Evolutionary conservation across 805 yeast genomes (phyloP).

Genomic region (Candida wancherniae): DNA sequence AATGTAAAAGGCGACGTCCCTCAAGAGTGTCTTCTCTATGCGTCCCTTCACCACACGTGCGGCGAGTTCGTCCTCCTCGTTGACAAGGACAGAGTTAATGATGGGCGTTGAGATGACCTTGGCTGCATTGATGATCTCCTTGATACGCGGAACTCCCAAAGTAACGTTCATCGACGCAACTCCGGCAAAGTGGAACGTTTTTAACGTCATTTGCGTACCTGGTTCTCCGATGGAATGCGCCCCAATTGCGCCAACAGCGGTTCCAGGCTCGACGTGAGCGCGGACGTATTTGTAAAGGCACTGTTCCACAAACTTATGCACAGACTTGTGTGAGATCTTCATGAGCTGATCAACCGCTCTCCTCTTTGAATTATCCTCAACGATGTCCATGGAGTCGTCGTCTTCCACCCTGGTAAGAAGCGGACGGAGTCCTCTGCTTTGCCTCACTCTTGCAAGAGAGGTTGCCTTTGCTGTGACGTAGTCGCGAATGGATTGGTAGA

Average conservation of each 20-base stretch:
- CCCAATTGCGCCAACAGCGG: constrained; percentile 99
- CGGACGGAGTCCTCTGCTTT: constrained; percentile 45
- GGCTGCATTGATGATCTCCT: constrained; percentile 96
- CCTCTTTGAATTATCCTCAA: constrained; percentile 18
- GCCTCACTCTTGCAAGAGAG: constrained; percentile 53
- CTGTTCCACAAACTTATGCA: constrained; percentile 63
- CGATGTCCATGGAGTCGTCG: constrained; percentile 36
- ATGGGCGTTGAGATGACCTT: constrained; percentile 94
- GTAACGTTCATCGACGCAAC: constrained; percentile 95
- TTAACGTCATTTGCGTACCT: constrained; percentile 96
- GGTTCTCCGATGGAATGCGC: constrained; percentile 99
- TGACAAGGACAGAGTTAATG: constrained; percentile 88
- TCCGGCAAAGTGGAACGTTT: constrained; percentile 98
- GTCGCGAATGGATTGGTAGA: constrained; percentile 68
- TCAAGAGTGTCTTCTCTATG: constrained; percentile 82
- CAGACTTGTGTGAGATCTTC: constrained; percentile 58
- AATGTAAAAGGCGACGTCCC: constrained; percentile 82
- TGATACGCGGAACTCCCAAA: constrained; percentile 94
- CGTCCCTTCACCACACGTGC: constrained; percentile 98
- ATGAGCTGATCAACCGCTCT: constrained; percentile 58
- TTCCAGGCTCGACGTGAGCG: constrained; percentile 97
- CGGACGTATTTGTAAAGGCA: constrained; percentile 78
- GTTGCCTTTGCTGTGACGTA: constrained; percentile 57
- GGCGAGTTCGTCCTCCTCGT: constrained; percentile 92
- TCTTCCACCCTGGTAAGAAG: constrained; percentile 29